These are phyloP conservation scores for Lactifluus echinatus DNA, from an alignment of 768 basidiomycete genomes.

Conservation along the genomic window DNA sequence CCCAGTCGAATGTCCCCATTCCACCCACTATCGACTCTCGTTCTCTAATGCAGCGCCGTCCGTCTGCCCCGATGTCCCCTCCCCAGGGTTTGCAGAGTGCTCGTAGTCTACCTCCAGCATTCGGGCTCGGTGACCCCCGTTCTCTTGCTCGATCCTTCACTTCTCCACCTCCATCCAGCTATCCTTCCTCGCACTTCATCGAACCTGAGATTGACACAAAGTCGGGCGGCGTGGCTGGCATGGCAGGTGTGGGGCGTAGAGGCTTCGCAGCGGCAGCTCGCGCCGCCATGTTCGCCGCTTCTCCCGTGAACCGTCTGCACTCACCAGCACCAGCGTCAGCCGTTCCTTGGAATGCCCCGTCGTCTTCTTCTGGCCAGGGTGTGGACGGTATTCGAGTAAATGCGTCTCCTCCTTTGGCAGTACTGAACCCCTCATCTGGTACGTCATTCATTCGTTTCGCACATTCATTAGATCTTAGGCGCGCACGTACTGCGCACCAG, in stretches of 20 bases:
- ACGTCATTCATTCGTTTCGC: slow-evolving; percentile 16
- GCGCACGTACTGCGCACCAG: not conserved
- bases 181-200: not conserved
- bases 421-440: slow-evolving; percentile 7
- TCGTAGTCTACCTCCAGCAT: slow-evolving; percentile 3
- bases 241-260: slow-evolving; percentile 86
- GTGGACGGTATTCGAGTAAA: slow-evolving; percentile 28
- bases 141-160: not conserved
- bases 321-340: not conserved
- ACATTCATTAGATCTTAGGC: not conserved
- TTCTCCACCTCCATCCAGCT: slow-evolving; percentile 10
- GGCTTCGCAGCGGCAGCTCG: slow-evolving; percentile 72
- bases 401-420: slow-evolving; percentile 30
- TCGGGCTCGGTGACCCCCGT: not conserved
- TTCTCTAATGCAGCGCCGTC: slow-evolving; percentile 2
- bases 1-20: slow-evolving; percentile 21
- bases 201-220: slow-evolving; percentile 53
- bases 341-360: not conserved
- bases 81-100: not conserved
- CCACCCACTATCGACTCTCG: slow-evolving; percentile 8
- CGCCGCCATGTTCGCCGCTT: slow-evolving; percentile 41
- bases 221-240: slow-evolving; percentile 67
- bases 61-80: slow-evolving; percentile 7
- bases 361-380: slow-evolving; percentile 19
- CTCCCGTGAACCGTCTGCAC: not conserved